Base-by-base conservation (phyloP, 129 eudicot genomes). In the Flaveria ramosissima region DNA sequence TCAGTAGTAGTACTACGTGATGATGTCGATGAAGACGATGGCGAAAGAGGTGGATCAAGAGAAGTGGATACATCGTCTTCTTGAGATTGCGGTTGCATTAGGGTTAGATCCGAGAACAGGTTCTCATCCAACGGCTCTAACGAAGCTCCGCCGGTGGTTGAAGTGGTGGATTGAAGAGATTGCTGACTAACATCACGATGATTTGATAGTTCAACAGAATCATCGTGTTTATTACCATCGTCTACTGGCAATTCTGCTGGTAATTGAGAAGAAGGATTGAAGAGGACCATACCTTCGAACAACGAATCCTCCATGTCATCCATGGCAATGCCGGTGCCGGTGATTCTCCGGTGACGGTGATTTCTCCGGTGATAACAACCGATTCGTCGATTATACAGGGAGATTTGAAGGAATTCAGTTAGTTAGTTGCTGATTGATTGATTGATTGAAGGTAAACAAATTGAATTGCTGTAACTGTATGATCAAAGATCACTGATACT, bases 251-350 rank as follows among this genome's bases (percentile, higher is more conserved):
- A 19, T 12, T 78, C 27, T 42, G 48, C 27, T 21, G 85, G 82
- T 9, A 74, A 77, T 56, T 77, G 76, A 52, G 83, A 61, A 39
- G 75, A 53, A 13, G 73, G 17, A 7, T 71, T 72, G 30, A 90
- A 81, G 42, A 90, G 82, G 20, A 88, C 89, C 96, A 90, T 90
- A 20, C 93, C 96, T 46, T 88, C 89, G 77, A 90, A 90, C 45
- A 90, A 85, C 15, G 96, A 90, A 26, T 84, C 96, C 88, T 83
- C 83, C 76, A 27, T 45, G 5, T 83, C 84, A 73, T 81, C 84
- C 84, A 74, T 69, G 15, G 72, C 55, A 50, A 61, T 53, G 76
- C 71, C 46, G 78, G 77, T 50, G 78, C 65, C 80, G 9, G 52
- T 15, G 3, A 47, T 30, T 16, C 13, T 59, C 65, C 80, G 8